Percentiles rank a stretch among this genome's conserved stretches.
Evolutionary conservation across 1,139 yeast species (phyloP).

Genomic region (Blastobotrys aristatus): DNA sequence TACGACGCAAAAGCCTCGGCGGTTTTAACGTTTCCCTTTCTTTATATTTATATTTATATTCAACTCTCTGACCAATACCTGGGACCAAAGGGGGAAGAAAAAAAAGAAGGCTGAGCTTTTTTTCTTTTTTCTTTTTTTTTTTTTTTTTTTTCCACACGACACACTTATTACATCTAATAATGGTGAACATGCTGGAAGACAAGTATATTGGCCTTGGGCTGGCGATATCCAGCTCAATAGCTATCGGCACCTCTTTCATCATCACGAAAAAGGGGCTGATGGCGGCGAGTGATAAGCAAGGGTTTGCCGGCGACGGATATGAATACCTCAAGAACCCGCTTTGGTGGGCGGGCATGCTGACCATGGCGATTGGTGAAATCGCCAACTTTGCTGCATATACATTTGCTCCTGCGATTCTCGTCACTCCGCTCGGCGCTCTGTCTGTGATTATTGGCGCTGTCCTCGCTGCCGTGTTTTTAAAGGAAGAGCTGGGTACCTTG

Average conservation of each 20-base stretch:
- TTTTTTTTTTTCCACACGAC: neutral
- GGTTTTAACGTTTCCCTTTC: too few species aligned
- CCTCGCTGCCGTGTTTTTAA: conserved; percentile 74
- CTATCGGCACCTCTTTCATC: conserved; percentile 86
- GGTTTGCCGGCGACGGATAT: conserved; percentile 51
- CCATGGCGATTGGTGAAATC: conserved; percentile 89
- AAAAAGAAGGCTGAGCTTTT: neutral
- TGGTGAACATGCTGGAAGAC: conserved; percentile 45
- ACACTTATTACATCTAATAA: neutral
- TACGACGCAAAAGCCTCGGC: too few species aligned
- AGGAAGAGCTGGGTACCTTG: conserved; percentile 79
- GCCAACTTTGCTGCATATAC: conserved; percentile 95
- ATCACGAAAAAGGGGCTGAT: conserved; percentile 83
- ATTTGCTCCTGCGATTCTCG: conserved; percentile 89
- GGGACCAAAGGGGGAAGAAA: too few species aligned
- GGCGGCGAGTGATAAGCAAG: conserved; percentile 62
- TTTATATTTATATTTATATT: too few species aligned
- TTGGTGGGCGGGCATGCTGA: conserved; percentile 92
- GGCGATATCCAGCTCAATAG: conserved; percentile 83
- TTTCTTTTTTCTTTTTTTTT: too few species aligned
- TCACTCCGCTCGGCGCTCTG: conserved; percentile 87
- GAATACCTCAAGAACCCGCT: conserved; percentile 78
- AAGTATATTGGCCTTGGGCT: conserved; percentile 85
- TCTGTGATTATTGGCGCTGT: conserved; percentile 87
- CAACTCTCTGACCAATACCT: too few species aligned